These are phyloP conservation scores for Fusarium sp. DNA, from an alignment of 2,329 filamentous ascomycete species.

Conservation along the genomic window DNA sequence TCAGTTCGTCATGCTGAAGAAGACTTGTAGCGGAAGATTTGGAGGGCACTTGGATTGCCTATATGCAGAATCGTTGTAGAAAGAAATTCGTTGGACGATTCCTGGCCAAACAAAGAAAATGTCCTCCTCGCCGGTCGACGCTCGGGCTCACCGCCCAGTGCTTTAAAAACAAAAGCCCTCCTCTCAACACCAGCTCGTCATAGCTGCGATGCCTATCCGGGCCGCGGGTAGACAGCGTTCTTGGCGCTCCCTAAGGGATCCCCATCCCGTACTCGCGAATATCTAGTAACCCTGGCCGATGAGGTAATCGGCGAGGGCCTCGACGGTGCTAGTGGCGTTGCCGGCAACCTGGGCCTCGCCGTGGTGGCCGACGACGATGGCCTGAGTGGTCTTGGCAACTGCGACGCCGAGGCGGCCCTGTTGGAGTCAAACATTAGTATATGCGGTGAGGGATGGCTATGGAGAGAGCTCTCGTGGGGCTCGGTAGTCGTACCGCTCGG, in stretches of 20 bases:
- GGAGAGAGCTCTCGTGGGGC: background rate
- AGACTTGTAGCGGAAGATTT: constrained; percentile 13
- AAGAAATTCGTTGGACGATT: constrained; percentile 40
- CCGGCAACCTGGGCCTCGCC: constrained; percentile 78
- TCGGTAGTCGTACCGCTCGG: constrained; percentile 75
- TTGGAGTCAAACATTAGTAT: constrained; percentile 6
- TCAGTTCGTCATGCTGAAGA: background rate
- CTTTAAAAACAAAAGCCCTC: constrained; percentile 42
- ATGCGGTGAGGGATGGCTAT: background rate
- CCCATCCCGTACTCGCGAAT: constrained; percentile 12
- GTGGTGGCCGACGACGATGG: constrained; percentile 91
- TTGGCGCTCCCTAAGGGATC: constrained; percentile 21
- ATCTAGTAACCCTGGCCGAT: constrained; percentile 80
- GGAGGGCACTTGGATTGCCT: constrained; percentile 42
- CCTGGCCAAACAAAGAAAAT: constrained; percentile 39
- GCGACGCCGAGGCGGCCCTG: constrained; percentile 83
- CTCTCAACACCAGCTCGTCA: constrained; percentile 39
- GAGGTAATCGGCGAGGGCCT: constrained; percentile 89
- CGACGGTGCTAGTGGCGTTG: constrained; percentile 81
- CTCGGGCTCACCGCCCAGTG: constrained; percentile 35
- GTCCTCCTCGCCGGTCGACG: constrained; percentile 35
- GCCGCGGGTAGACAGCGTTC: constrained; percentile 31
- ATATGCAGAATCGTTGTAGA: constrained; percentile 46
- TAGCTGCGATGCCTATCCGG: constrained; percentile 34
- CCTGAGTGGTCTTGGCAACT: constrained; percentile 88